These are phyloP conservation scores for Carex cristatella DNA, from an alignment of 176 grass and related monocot genomes.

Conservation along the genomic window DNA sequence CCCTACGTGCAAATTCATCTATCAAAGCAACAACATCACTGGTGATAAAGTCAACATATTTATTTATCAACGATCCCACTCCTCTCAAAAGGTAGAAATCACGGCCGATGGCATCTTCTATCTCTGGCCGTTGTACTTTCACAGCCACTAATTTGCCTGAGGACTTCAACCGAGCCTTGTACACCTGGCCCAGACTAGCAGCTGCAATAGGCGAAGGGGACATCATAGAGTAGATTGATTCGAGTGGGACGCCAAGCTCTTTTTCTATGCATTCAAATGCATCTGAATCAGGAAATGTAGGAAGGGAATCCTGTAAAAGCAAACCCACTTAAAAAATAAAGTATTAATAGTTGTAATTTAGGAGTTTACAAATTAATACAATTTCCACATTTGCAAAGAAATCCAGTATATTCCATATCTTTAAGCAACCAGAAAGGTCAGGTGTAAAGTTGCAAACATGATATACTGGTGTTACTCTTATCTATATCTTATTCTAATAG, in stretches of 20 bases:
- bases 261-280: constrained; percentile 88
- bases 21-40: constrained; percentile 82
- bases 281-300: constrained; percentile 85
- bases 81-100: constrained; percentile 91
- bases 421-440: neutral
- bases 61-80: constrained; percentile 76
- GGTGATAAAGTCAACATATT: constrained; percentile 72
- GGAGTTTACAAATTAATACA: neutral
- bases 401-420: neutral
- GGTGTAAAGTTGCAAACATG: neutral
- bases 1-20: constrained; percentile 87
- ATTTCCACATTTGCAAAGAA: neutral
- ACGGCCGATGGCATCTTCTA: constrained; percentile 85
- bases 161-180: constrained; percentile 76
- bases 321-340: constrained; percentile 1
- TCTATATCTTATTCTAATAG: neutral
- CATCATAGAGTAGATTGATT: constrained; percentile 66
- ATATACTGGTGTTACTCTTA: neutral
- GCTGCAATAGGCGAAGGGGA: constrained; percentile 87
- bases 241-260: constrained; percentile 68
- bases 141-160: constrained; percentile 70
- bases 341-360: neutral
- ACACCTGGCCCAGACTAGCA: constrained; percentile 94
- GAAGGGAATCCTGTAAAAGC: constrained; percentile 75
- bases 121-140: constrained; percentile 81